Evolutionary conservation across 371 early-diverging fungal genomes (phyloP), one percentile per base, ranked within the genome.

Genomic region (Mortierella sp.): DNA sequence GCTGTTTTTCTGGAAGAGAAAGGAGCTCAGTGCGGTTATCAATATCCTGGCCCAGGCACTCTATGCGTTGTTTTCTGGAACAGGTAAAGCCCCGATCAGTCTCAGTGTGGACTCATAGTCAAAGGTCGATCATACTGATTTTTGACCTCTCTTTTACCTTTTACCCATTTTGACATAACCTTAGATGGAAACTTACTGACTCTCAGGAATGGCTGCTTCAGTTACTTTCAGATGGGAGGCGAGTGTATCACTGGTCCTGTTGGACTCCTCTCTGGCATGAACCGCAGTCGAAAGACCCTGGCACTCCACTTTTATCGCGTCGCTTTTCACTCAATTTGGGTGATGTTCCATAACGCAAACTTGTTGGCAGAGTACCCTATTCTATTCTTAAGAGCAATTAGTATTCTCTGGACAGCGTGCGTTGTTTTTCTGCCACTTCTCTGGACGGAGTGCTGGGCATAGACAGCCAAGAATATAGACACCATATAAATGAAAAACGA

Each of bases 11-110:
- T 95, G 93, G 94, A 71, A 81, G 50, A 82, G 97, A 24, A 94
- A 94, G 78, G 82, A 86, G 39, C 84, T 92, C 50, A 79, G 89
- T 2, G 57, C 84, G 3, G 90, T 89, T 3, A 91, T 97, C 69
- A 97, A 97, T 60, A 90, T 95, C 23, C 81, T 97, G 19, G 95
- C 97, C 26, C 88, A 92, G 72, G 94, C 96, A 3, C 81, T 97
- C 26, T 95, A 97, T 60, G 70, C 86, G 12, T 79, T 97, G 41
- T 97, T 97, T 81, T 89, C 95, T 0, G 96, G 92, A 19, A 51
- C 58, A 55, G 46, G 89, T 88, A 49, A 79, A 83, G n/a, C n/a
- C n/a, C n/a, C n/a, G n/a, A n/a, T n/a, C n/a, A n/a, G n/a, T n/a
- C n/a, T n/a, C n/a, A n/a, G n/a, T n/a, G n/a, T n/a, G n/a, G n/a